Conservation (phyloP, 2,329 filamentous ascomycete species). For the Calonectria ilicicola region DNA sequence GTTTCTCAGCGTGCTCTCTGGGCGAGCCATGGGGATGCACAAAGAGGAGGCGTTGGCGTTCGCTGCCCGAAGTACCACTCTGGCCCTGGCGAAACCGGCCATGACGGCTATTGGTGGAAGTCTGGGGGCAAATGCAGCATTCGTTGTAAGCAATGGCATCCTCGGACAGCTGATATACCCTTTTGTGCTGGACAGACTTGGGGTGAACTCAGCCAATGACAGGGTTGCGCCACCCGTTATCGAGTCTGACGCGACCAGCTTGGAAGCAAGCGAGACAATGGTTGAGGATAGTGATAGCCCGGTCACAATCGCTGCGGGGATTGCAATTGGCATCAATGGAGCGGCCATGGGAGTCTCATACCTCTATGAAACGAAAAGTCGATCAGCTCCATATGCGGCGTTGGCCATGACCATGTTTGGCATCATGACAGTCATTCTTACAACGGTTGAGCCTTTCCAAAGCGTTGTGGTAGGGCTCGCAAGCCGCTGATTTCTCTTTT, state of each 20-base stretch:
- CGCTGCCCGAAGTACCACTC: constrained; percentile 62
- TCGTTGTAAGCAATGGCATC: constrained; percentile 66
- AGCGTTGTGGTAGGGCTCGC: constrained; percentile 51
- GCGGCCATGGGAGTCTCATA: constrained; percentile 71
- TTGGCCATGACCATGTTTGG: constrained; percentile 70
- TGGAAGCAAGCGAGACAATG: constrained; percentile 21
- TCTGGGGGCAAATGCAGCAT: constrained; percentile 59
- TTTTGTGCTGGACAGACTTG: constrained; percentile 45
- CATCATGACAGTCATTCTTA: constrained; percentile 66
- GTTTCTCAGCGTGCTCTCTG: constrained; percentile 53
- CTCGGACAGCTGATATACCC: constrained; percentile 56
- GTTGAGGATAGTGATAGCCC: constrained; percentile 46
- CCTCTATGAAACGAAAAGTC: constrained; percentile 65
- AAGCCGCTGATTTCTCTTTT: constrained; percentile 36
- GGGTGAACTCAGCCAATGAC: constrained; percentile 31
- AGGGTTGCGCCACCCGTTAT: constrained; percentile 8
- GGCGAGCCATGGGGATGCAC: constrained; percentile 51
- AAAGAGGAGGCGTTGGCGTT: constrained; percentile 56
- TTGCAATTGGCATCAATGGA: constrained; percentile 68
- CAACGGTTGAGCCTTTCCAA: constrained; percentile 60
- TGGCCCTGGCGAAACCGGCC: constrained; percentile 62
- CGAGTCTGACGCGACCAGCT: not conserved
- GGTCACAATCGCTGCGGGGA: constrained; percentile 60
- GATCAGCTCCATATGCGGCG: constrained; percentile 66
- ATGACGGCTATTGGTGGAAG: constrained; percentile 59